A percentile compares a stretch with the other conserved stretches of the same genome.
Evolutionary conservation across 139 green algal genomes (phyloP).

Genomic region (Yamagishiella unicocca): DNA sequence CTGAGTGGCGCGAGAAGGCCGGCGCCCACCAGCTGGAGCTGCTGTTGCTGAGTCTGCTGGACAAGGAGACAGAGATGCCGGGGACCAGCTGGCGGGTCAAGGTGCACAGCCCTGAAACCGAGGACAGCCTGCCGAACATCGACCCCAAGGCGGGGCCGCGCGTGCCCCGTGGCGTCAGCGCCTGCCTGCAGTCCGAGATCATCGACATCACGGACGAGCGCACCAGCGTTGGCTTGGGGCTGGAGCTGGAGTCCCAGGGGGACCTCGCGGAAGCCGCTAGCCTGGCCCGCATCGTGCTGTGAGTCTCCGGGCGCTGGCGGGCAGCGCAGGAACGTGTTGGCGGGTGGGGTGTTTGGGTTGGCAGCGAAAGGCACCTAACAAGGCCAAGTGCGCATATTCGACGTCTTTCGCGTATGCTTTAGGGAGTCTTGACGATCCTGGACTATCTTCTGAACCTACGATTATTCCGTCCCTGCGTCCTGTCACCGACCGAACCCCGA

Average conservation of each 20-base stretch:
- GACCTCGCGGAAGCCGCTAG: neutral
- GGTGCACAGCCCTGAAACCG: neutral
- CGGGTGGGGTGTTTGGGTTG: neutral
- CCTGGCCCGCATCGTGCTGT: constrained; percentile 11
- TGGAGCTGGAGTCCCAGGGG: neutral
- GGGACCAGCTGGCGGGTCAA: constrained; percentile 34
- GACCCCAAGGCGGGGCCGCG: neutral
- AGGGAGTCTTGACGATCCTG: neutral
- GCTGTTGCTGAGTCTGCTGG: constrained; percentile 52
- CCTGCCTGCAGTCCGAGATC: constrained; percentile 7
- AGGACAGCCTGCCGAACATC: constrained; percentile 11
- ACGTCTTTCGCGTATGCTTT: neutral
- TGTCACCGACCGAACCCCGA: neutral
- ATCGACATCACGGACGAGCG: neutral
- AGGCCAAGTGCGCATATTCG: neutral
- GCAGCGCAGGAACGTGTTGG: neutral
- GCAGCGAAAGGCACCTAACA: neutral
- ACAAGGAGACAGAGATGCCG: constrained; percentile 45
- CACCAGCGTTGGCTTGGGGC: neutral
- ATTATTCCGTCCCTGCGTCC: neutral
- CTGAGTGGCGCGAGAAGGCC: constrained; percentile 33
- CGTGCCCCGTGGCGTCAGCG: neutral
- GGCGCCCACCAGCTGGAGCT: constrained; percentile 42
- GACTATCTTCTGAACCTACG: neutral
- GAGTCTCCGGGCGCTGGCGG: neutral